These are phyloP conservation scores for Leccinum olivaceoglutinosum DNA, from an alignment of 1,284 basidiomycete genomes.

Conservation along the genomic window DNA sequence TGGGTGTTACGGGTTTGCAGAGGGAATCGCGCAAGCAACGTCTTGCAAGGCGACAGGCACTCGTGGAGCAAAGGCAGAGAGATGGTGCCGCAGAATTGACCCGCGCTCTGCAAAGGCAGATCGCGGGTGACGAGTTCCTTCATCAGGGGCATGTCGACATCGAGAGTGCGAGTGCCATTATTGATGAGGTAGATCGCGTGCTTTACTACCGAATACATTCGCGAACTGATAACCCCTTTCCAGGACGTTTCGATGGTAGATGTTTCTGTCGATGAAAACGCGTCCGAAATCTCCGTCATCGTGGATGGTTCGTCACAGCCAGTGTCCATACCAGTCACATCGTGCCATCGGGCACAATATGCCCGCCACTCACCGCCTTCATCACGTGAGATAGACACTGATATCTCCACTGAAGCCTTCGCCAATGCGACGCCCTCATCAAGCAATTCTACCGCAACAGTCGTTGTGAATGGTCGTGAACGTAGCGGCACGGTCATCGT, in stretches of 20 bases:
- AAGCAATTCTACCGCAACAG: constrained; percentile 54
- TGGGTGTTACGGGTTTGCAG: constrained; percentile 56
- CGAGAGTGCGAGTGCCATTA: constrained; percentile 5
- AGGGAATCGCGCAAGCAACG: constrained; percentile 71
- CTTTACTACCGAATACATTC: neutral
- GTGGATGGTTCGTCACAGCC: constrained; percentile 20
- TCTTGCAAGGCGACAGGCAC: constrained; percentile 50
- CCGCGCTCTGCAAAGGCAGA: constrained; percentile 50
- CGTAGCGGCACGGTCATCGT: constrained; percentile 73
- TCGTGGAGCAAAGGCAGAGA: constrained; percentile 48
- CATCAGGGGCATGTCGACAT: constrained; percentile 9
- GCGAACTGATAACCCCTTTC: constrained; percentile 8
- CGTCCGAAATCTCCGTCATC: constrained; percentile 21
- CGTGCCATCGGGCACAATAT: constrained; percentile 17
- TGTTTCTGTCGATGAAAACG: constrained; percentile 12
- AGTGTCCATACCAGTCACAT: constrained; percentile 18
- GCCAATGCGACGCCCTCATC: constrained; percentile 54
- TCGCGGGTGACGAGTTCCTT: constrained; percentile 24
- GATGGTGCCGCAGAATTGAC: constrained; percentile 50
- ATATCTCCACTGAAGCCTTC: constrained; percentile 56
- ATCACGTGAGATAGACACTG: constrained; percentile 43
- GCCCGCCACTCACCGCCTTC: constrained; percentile 24
- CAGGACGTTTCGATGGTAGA: constrained; percentile 28
- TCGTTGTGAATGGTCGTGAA: constrained; percentile 52
- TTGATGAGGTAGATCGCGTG: constrained; percentile 24